A percentile compares a stretch with the other conserved stretches of the same genome.
Evolutionary conservation across 352 stramenopile species (phyloP).

Genomic region (Pythium brassicae): DNA sequence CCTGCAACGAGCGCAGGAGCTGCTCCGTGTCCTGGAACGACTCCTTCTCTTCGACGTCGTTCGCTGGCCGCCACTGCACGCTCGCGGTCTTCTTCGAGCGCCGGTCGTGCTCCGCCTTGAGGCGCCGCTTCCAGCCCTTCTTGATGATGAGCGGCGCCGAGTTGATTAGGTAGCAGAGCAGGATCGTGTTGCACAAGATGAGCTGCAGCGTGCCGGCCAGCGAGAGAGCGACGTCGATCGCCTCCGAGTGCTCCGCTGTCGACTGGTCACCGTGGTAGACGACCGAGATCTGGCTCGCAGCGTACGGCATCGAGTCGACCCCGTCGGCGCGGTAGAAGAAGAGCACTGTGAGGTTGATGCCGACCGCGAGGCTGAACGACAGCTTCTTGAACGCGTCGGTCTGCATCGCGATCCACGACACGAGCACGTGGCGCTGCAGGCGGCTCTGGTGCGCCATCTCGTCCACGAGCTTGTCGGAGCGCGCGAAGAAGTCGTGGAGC

Average conservation of each 20-base stretch:
- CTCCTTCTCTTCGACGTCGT: slow-evolving; percentile 36
- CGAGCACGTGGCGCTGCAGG: slow-evolving; percentile 27
- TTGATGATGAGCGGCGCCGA: slow-evolving; percentile 62
- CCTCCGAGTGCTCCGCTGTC: slow-evolving; percentile 15
- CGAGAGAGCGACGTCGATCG: slow-evolving; percentile 32
- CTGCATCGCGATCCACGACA: slow-evolving; percentile 33
- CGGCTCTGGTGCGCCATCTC: slow-evolving; percentile 71
- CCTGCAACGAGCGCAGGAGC: slow-evolving; percentile 45
- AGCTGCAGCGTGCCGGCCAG: slow-evolving; percentile 53
- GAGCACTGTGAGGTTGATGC: slow-evolving; percentile 56
- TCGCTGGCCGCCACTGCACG: slow-evolving; percentile 14
- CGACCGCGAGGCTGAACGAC: slow-evolving; percentile 44
- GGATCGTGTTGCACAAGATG: slow-evolving; percentile 36
- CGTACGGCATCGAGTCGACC: slow-evolving; percentile 48
- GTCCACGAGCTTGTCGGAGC: slow-evolving; percentile 62
- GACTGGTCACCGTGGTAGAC: slow-evolving; percentile 14
- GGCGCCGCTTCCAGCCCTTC: slow-evolving; percentile 61
- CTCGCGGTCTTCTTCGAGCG: slow-evolving; percentile 41
- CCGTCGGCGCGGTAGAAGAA: slow-evolving; percentile 56
- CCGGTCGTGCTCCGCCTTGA: slow-evolving; percentile 30
- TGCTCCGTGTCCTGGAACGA: slow-evolving; percentile 64
- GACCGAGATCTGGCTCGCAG: slow-evolving; percentile 33
- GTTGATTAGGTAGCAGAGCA: slow-evolving; percentile 66
- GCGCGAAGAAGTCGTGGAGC: slow-evolving; percentile 60
- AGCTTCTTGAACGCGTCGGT: slow-evolving; percentile 44